phyloP scores from a whole-genome alignment of 441 rosid species.

The Flueggea neowawraea region DNA sequence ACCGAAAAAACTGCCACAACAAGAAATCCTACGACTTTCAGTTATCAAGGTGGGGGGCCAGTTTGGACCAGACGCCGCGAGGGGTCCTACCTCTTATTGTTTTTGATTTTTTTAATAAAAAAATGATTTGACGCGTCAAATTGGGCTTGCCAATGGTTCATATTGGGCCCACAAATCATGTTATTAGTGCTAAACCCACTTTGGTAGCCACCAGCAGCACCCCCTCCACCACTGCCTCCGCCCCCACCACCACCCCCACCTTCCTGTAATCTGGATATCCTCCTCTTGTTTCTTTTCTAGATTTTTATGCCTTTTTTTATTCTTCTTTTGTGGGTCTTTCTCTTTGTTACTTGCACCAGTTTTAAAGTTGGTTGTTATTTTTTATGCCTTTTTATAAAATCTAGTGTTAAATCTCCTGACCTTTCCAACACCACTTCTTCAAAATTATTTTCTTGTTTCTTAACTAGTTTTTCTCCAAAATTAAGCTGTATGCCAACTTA shows the following conservation, averaged over 20 bases:
- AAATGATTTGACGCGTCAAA: slow-evolving; percentile 35
- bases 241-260: slow-evolving; percentile 20
- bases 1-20: no score
- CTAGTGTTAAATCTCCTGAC: no score
- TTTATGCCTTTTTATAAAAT: no score
- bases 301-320: slow-evolving; percentile 17
- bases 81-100: background rate
- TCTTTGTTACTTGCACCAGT: no score
- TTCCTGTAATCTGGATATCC: slow-evolving; percentile 15
- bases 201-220: slow-evolving; percentile 15
- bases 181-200: slow-evolving; percentile 52
- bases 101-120: background rate
- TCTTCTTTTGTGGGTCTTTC: background rate
- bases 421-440: no score
- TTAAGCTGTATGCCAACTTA: no score
- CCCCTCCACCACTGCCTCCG: slow-evolving; percentile 12
- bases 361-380: no score
- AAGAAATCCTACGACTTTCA: slow-evolving; percentile 8
- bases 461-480: no score
- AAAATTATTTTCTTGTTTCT: no score
- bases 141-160: slow-evolving; percentile 36
- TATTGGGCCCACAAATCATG: slow-evolving; percentile 36
- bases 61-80: slow-evolving; percentile 30
- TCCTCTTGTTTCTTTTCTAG: slow-evolving; percentile 9
- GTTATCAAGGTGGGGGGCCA: slow-evolving; percentile 19